Base-by-base conservation (phyloP, 495 filamentous ascomycete genomes). In the Penicillium bialowiezense region DNA sequence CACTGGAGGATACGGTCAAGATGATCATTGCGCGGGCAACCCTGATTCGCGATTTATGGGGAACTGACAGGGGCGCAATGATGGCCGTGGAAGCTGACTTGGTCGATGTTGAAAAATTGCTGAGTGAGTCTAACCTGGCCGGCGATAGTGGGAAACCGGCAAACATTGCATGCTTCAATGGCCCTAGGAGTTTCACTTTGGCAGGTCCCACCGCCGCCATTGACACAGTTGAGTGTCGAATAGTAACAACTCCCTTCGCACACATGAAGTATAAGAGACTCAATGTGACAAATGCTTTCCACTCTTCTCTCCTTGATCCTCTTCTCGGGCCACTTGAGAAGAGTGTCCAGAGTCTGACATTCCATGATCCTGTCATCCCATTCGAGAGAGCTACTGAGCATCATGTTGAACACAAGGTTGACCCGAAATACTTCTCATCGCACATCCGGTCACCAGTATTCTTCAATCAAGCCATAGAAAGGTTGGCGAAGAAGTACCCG, bases 201-300 rank as follows among this genome's bases (percentile, higher is more conserved):
- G 72, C 71, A 7, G 78, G 78, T 1, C 48, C 68, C 28, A 58
- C 47, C 1, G 45, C 51, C 0, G 69, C 65, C 0, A 69, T 76
- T 14, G 63, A 71, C 26, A 50, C 56, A 1, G 37, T 52, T 1
- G 29, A 3, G 5, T 5, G 23, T 15, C 0, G 9, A 28, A 3
- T 32, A 3, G 7, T 13, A 4, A 3, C 3, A 4, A 3, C 5
- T 7, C 3, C 29, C 29, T 7, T 32, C 12, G 5, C 29, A 32
- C 3, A 12, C 1, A 50, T 75, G n/a, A 58, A 19, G 3, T 1
- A 15, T 2, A 77, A 76, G 52, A 58, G 58, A 28, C 55, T 81
- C 3, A 60, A 69, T 26, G 73, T 77, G 12, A 75, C 74, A 1
- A 72, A 83, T 51, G 78, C 72, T 0, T 83, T 79, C 50, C 80